Evolutionary conservation across 2,329 filamentous ascomycete genomes (phyloP), one percentile per base, ranked within the genome.

Genomic region (Metarhizium robertsii): DNA sequence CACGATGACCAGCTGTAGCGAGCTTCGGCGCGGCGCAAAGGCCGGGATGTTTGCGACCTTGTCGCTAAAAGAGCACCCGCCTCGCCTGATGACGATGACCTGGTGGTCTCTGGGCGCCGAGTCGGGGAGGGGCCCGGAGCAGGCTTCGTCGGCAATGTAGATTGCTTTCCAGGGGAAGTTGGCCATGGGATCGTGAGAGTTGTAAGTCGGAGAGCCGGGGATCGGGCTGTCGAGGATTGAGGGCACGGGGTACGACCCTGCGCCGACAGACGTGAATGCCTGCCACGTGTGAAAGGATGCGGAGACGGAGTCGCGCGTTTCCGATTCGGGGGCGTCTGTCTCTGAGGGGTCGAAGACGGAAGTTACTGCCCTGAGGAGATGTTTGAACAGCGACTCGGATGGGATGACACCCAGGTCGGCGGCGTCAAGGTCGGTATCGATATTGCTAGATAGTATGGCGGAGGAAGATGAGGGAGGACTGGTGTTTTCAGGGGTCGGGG

Each of bases 41-140:
- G 83, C 81, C 0, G 92, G 91, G n/a, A 97, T 91, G 61, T 90
- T 92, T 53, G 80, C 78, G 1, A 97, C 73, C 69, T 99, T 99
- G 32, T 86, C 74, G 40, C 82, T 86, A 69, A 97, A 97, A 29
- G 81, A 87, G 73, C 94, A 99, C 1, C 83, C 84, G 43, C 94
- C 92, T 6, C 94, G 84, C 32, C 82, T 84, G 63, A 97, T 78
- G 52, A 96, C 81, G 57, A 99, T 84, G 57, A 97, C 76, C 53
- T 96, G 86, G 71, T 95, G 77, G 49, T 75, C 70, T 32, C 75
- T 75, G 2, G 78, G 71, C 0, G 75, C 78, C 16, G 68, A 64
- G n/a, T 79, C 76, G 2, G 79, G 78, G 2, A 83, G 69, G 3
- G 75, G 73, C n/a, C 75, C 73, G 56, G 78, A 74, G 69, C 92